phyloP scores from a whole-genome alignment of 73 alveolate species.

The Paramecium biaurelia region DNA sequence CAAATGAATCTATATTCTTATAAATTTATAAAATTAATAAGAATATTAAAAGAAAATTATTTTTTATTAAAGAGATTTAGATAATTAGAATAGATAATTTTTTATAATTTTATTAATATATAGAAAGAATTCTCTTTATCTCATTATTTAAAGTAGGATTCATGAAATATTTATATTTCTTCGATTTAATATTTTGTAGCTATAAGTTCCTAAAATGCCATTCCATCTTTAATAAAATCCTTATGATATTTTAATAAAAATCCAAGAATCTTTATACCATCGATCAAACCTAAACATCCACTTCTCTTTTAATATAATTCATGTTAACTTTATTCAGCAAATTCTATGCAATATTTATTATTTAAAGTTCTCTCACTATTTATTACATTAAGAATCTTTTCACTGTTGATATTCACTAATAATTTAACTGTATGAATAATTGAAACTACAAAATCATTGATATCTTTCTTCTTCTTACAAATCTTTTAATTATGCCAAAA shows the following conservation, averaged over 20 bases:
- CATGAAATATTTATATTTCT: background rate
- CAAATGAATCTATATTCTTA: background rate
- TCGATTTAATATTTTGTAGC: background rate
- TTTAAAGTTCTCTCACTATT: background rate
- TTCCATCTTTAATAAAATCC: background rate
- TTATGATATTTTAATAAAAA: background rate
- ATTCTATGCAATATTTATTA: background rate
- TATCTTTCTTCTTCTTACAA: background rate
- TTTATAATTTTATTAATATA: background rate
- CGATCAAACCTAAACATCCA: background rate
- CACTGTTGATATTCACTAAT: background rate
- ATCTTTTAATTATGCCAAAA: constrained; percentile 5
- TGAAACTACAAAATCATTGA: background rate
- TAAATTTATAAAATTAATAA: too few relatives aligned
- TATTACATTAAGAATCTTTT: background rate
- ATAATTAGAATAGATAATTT: background rate
- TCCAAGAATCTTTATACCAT: background rate
- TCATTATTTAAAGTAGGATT: background rate
- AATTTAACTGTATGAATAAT: background rate
- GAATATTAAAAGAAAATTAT: too few relatives aligned
- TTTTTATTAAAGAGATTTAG: too few relatives aligned
- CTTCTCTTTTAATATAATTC: background rate
- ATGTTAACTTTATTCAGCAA: background rate
- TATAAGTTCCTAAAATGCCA: background rate
- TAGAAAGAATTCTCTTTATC: background rate